These are phyloP conservation scores for Boletellus ananiceps DNA, from an alignment of 768 basidiomycete genomes.

Conservation along the genomic window DNA sequence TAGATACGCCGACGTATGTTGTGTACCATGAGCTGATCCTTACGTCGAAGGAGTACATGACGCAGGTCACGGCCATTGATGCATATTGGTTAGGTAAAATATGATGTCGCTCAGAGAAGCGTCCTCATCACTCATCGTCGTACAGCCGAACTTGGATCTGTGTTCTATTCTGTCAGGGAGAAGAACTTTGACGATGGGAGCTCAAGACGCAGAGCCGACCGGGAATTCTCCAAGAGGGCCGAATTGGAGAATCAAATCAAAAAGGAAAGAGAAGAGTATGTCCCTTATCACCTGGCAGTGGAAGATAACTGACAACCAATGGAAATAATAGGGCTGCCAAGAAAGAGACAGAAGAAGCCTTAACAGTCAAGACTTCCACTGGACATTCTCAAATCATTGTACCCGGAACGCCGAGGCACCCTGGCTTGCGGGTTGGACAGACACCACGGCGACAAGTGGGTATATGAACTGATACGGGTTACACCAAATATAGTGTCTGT, in stretches of 20 bases:
- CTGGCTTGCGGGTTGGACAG: constrained; percentile 62
- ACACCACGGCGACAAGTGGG: constrained; percentile 74
- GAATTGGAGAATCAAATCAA: constrained; percentile 93
- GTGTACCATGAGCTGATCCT: constrained; percentile 95
- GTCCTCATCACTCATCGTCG: constrained; percentile 3
- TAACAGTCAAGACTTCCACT: constrained; percentile 49
- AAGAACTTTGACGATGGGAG: constrained; percentile 94
- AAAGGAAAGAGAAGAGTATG: constrained; percentile 65
- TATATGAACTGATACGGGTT: constrained; percentile 37
- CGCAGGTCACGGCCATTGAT: constrained; percentile 96
- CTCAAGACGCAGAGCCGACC: constrained; percentile 69
- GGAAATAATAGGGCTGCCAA: constrained; percentile 47
- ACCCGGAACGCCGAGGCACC: constrained; percentile 75
- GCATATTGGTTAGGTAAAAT: constrained; percentile 91
- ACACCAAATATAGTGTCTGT: no score
- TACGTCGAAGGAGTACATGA: constrained; percentile 98
- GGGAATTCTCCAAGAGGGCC: constrained; percentile 87
- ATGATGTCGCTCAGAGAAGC: not conserved
- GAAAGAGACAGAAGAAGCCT: constrained; percentile 56
- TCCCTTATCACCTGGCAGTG: constrained; percentile 3
- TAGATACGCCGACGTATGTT: constrained; percentile 94
- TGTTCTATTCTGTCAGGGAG: constrained; percentile 97
- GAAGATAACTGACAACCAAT: constrained; percentile 5
- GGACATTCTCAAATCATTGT: constrained; percentile 66
- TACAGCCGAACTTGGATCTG: constrained; percentile 87